Evolutionary conservation across 1,139 yeast species (phyloP), one percentile per base, ranked within the genome.

Genomic region (Casaregolazyma lundiana): DNA sequence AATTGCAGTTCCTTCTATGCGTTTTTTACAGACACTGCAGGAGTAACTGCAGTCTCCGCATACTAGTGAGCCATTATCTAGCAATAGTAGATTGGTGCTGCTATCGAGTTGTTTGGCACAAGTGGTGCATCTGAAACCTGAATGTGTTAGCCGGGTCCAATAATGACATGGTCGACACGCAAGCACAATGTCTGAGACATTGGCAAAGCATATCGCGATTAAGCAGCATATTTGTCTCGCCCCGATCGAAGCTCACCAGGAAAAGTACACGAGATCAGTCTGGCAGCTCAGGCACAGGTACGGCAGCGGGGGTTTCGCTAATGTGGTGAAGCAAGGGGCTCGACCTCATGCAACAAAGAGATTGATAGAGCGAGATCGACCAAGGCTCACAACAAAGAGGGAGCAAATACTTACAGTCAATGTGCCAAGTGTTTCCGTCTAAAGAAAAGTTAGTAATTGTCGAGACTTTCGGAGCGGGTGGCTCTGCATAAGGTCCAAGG

Each of bases 351-450:
- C n/a, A 18, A 43, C 30, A 20, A 17, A 24, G 44, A 21, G n/a
- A 22, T 11, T 38, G 24, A 21, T 7, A 9, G 26, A 11, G 7
- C 26, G 13, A 4, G 20, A 16, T 20, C 24, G n/a, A 34, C 21
- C 11, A 13, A 17, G 20, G 3, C 4, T n/a, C n/a, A n/a, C n/a
- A n/a, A n/a, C n/a, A n/a, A n/a, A n/a, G n/a, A n/a, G 29, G 18
- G 17, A 4, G 18, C 11, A 13, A 11, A 32, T 40, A 61, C 65
- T 50, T 55, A 66, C 97, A 92, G 53, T 84, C 79, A 47, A 88
- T 86, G 64, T 92, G 98, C 98, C 98, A 92, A 56, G 96, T 78
- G 63, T 88, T 92, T 44, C 86, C 95, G 20, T 96, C 96, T 47
- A 84, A 4, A 44, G 8, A 65, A 60, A 30, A 34, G 43, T 42